Conservation (phyloP, 139 green algal genomes). For the Coelastrella sp. region DNA sequence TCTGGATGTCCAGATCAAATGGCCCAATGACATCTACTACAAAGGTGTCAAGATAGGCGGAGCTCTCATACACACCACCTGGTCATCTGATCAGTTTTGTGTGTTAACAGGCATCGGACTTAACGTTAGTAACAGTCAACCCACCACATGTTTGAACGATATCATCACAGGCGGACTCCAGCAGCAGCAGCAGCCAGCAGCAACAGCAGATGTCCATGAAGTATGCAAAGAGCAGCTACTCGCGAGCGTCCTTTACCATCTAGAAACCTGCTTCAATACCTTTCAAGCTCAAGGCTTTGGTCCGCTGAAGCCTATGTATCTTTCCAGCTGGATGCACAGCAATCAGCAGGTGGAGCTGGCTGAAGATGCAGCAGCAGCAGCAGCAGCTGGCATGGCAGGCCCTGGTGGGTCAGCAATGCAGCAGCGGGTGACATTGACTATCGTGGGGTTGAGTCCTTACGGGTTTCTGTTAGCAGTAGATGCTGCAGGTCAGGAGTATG, state of each 20-base stretch:
- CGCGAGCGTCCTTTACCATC: conserved; percentile 45
- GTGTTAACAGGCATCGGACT: conserved; percentile 87
- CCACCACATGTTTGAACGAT: conserved; percentile 91
- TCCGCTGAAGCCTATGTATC: conserved; percentile 78
- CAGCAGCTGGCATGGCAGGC: too few relatives aligned
- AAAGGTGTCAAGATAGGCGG: conserved; percentile 88
- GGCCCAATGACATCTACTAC: conserved; percentile 97
- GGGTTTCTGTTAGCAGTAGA: conserved; percentile 88
- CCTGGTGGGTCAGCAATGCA: not conserved
- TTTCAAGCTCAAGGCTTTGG: conserved; percentile 77
- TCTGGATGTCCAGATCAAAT: conserved; percentile 88
- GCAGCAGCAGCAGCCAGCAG: conserved; percentile 21
- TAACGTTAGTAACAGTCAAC: conserved; percentile 91
- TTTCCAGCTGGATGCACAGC: conserved; percentile 84
- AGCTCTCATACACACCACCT: conserved; percentile 92
- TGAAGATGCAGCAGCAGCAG: not conserved
- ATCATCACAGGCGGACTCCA: conserved; percentile 61
- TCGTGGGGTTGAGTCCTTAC: conserved; percentile 52
- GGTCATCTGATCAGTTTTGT: conserved; percentile 68
- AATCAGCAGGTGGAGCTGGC: conserved; percentile 71
- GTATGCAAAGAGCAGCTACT: conserved; percentile 47
- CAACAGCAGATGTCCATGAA: not conserved
- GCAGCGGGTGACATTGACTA: conserved; percentile 37
- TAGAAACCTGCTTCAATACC: conserved; percentile 53
- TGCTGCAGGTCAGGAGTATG: conserved; percentile 67